Conservation (phyloP, 371 early-diverging fungal species). For the Mortierella sp. region DNA sequence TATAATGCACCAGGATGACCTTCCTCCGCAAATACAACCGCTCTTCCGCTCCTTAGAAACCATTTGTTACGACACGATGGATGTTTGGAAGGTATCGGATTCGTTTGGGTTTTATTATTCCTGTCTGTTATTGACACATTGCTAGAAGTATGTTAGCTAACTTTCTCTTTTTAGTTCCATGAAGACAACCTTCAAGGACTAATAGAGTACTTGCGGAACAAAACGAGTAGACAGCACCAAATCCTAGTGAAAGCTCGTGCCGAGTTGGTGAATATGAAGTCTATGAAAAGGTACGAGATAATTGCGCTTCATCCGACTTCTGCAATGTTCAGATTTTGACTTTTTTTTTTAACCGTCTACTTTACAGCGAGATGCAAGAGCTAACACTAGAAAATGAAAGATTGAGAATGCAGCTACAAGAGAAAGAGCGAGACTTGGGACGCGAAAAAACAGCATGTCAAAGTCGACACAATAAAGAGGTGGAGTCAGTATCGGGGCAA, state of each 20-base stretch:
- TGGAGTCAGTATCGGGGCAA: neutral
- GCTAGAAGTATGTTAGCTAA: too few relatives aligned
- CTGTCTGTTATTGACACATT: too few relatives aligned
- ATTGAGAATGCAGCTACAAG: conserved; percentile 7
- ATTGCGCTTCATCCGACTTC: neutral
- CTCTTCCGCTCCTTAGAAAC: conserved; percentile 21
- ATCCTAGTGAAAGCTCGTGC: conserved; percentile 24
- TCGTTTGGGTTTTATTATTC: neutral
- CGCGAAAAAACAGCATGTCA: neutral
- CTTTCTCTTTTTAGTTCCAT: conserved; percentile 28
- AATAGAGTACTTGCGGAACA: conserved; percentile 27
- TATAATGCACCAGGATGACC: conserved; percentile 16
- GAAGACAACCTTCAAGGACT: conserved; percentile 29
- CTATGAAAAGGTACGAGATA: conserved; percentile 29
- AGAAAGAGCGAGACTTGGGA: neutral
- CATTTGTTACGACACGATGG: conserved; percentile 21
- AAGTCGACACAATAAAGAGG: neutral
- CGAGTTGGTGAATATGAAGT: conserved; percentile 38
- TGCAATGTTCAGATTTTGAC: neutral
- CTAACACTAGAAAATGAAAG: conserved; percentile 31
- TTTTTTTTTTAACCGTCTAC: neutral
- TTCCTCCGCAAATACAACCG: conserved; percentile 29
- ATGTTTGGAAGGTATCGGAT: conserved; percentile 37
- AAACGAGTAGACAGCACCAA: conserved; percentile 31
- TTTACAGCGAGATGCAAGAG: conserved; percentile 20